Base-by-base conservation (phyloP, 2,329 filamentous ascomycete species). In the Teratosphaeria gauchensis region DNA sequence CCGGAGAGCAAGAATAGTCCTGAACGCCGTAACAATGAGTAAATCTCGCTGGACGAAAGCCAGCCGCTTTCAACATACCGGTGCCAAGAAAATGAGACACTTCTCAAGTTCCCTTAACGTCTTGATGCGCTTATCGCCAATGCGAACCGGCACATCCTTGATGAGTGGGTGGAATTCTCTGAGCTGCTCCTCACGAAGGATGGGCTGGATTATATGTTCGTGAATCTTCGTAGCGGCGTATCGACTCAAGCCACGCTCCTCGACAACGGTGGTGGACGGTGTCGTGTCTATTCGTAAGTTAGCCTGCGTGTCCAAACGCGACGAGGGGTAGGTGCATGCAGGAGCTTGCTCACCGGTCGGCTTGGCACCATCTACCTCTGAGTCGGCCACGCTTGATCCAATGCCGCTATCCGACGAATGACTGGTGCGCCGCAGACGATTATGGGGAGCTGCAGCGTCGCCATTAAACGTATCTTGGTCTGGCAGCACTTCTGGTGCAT, bases 21-120 rank as follows among this genome's bases (percentile, higher is more conserved):
- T 92, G 92, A 82, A 80, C 80, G 69, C 75, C 75, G 71, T 68
- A 72, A 75, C 80, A 84, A 84, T 81, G 77, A 84, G 82, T 82
- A 81, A 86, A 85, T 82, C 81, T 81, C 81, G 77, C 78, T 75
- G 73, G 72, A 76, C 67, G 66, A 70, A 70, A 66, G 78, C 75
- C 77, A 76, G 76, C 65, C 59, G 62, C 60, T 54, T 48, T 54
- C 2, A 74, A 95, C 92, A 95, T 87, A 96, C 92, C 74, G 90
- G 90, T 78, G 92, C 90, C 73, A 92, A 84, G 75, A 92, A 91
- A 69, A 96, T 84, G 62, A 97, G 79, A 9, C 88, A 92, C 83
- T 96, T 96, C 76, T 97, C 92, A 55, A 97, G 82, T 75, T 97
- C 92, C 73, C 92, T 86, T 58, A 97, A 84, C 77, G 89, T 96